phyloP scores from a whole-genome alignment of 345 rosid species.

The Durio zibethinus region DNA sequence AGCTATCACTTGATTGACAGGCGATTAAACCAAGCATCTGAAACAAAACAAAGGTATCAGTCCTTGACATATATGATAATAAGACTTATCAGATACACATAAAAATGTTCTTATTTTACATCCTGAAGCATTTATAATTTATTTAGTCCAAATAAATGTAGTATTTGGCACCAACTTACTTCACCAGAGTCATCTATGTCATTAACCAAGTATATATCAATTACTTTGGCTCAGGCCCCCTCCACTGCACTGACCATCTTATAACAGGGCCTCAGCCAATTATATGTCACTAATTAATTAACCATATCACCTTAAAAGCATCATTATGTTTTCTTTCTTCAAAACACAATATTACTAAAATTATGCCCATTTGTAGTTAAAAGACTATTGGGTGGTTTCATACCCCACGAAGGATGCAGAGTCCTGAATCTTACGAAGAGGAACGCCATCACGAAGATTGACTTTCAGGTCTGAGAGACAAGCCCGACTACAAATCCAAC shows the following conservation, averaged over 20 bases:
- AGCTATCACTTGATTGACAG: constrained; percentile 1
- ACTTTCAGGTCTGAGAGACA: constrained; percentile 10
- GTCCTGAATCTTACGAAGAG: constrained; percentile 4
- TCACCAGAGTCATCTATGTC: not conserved
- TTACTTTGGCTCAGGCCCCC: not conserved
- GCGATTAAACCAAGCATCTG: constrained; percentile 2
- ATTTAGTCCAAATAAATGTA: not conserved
- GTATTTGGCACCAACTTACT: not conserved
- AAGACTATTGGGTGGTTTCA: not conserved
- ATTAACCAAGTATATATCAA: constrained; percentile 1
- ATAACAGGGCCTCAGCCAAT: not conserved
- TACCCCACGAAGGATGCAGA: constrained; percentile 7
- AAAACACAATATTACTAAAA: not conserved
- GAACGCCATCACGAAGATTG: not conserved
- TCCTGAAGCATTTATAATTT: not conserved
- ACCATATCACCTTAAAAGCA: not conserved
- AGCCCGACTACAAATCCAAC: constrained; percentile 11
- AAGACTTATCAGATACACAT: not conserved
- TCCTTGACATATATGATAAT: not conserved
- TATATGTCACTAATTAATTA: not conserved
- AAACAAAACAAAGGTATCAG: constrained; percentile 9
- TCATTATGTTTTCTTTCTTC: not conserved
- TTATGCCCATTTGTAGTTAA: not conserved
- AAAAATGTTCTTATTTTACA: not conserved
- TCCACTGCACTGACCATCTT: too few species aligned